phyloP scores from a whole-genome alignment of 225 moss, liverwort and hornwort species.

The Takakia lepidozioides region DNA sequence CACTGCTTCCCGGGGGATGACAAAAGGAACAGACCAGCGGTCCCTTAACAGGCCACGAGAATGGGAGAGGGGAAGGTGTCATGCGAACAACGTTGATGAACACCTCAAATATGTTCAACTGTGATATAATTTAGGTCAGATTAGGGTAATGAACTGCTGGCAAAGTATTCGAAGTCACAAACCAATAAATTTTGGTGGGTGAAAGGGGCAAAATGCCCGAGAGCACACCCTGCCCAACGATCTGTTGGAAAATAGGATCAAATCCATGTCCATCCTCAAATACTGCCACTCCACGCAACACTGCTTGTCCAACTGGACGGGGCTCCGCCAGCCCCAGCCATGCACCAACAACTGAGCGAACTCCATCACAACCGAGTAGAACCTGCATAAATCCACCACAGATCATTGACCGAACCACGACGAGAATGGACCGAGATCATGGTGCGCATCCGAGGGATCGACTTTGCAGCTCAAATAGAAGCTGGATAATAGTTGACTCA shows the following conservation, averaged over 20 bases:
- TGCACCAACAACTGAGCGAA: not conserved
- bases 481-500: too few relatives aligned
- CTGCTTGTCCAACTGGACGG: not conserved
- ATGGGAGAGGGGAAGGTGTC: not conserved
- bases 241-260: not conserved
- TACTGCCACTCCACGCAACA: not conserved
- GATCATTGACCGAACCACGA: too few relatives aligned
- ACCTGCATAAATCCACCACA: not conserved
- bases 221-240: not conserved
- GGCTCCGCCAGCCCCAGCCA: constrained; percentile 2
- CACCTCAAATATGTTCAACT: not conserved
- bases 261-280: not conserved
- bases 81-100: too few relatives aligned
- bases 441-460: too few relatives aligned
- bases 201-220: not conserved
- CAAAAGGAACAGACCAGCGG: constrained; percentile 5
- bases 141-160: not conserved
- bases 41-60: constrained; percentile 1
- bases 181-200: constrained; percentile 4
- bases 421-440: too few relatives aligned
- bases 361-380: constrained; percentile 4
- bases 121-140: not conserved
- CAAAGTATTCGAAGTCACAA: not conserved
- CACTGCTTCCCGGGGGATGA: not conserved
- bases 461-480: too few relatives aligned